Evolutionary conservation across 163 green algal genomes (phyloP), one percentile per base, ranked within the genome.

Genomic region (Prototheca cutis): DNA sequence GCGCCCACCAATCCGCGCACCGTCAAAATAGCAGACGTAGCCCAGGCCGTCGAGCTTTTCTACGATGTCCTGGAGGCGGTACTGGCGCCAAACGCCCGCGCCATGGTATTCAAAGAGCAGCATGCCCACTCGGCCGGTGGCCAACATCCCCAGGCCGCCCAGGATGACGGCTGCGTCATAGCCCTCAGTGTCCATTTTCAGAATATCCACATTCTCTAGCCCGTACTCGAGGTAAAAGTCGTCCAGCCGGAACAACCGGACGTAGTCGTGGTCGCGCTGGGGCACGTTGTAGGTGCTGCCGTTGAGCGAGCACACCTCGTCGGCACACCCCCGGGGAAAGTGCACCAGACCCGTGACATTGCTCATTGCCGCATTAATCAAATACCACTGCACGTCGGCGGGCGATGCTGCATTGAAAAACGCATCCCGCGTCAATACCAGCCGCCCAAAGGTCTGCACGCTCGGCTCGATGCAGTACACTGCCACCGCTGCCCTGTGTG

Each of bases 271-370:
- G 21, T 47, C 27, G 42, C 24, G 29, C 5, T 36, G 31, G 5
- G 8, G 29, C 0, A 32, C 28, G 40, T 33, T 87, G 10, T 53
- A 48, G 10, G 31, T 57, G 31, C 55, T 48, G 47, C 52, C 51
- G 6, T 69, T 15, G 18, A 69, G 48, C 23, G 62, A 63, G 56
- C 62, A 69, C 25, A 69, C 48, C 62, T 69, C 62, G 48, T 61
- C 53, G 23, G 31, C 8, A 53, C 62, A 69, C 33, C 32, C 62
- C 13, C 52, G 52, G 15, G 62, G 40, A 18, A 69, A 69, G 25
- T 57, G 47, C 6, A 57, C 53, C 5, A 62, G 25, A 10, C 39
- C 53, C 4, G 52, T 62, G 36, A 28, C 23, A 36, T 69, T 62
- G 32, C 21, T 45, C 39, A 69, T 36, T 3, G 62, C 62, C 8